Percentiles rank a stretch among this genome's conserved stretches.
phyloP scores from a whole-genome alignment of 768 basidiomycete species.

The Gautieria morchelliformis region DNA sequence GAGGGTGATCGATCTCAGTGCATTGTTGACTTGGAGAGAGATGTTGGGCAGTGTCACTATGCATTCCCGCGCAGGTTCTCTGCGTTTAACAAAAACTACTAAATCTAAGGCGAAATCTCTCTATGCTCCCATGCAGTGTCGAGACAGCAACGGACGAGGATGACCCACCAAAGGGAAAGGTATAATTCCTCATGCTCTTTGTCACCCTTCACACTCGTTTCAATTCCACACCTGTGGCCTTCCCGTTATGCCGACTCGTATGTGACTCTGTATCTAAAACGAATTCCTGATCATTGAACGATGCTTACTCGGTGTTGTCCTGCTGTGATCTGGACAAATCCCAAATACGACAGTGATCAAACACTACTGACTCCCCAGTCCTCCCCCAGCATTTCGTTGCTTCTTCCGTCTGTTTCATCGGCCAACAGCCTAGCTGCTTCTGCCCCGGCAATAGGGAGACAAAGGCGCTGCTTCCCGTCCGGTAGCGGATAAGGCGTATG shows the following conservation, averaged over 20 bases:
- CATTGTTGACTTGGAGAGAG: no score
- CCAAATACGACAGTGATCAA: not conserved
- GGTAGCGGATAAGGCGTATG: conserved; percentile 15
- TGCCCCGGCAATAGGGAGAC: conserved; percentile 19
- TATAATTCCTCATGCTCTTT: not conserved
- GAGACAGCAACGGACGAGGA: not conserved
- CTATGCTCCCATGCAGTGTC: not conserved
- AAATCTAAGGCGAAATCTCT: not conserved
- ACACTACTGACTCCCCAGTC: conserved; percentile 13
- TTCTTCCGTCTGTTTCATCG: conserved; percentile 17
- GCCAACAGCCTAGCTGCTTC: conserved; percentile 17
- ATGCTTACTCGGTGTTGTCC: not conserved
- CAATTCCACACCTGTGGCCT: not conserved
- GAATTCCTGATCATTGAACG: not conserved
- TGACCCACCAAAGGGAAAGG: not conserved
- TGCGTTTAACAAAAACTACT: not conserved
- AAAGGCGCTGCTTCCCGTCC: conserved; percentile 12
- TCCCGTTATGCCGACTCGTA: not conserved
- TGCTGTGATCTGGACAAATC: not conserved
- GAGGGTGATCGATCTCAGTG: no score
- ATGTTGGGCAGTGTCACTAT: no score
- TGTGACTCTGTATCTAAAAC: not conserved
- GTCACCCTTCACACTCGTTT: not conserved
- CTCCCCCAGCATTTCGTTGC: conserved; percentile 20
- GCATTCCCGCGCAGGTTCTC: not conserved